A percentile compares a stretch with the other conserved stretches of the same genome.
Conservation (phyloP, 306 rosid species). For the Cucumis sativus region Cucumber_9930_V3 NC_026658.2:3481501-3482000, state of each 20-base stretch:
- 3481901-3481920: slow-evolving; percentile 78
- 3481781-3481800: neutral
- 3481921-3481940: slow-evolving; percentile 21
- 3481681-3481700: slow-evolving; percentile 61
- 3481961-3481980: neutral
- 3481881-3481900: slow-evolving; percentile 87
- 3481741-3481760: slow-evolving; percentile 62
- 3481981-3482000: neutral
- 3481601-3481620: slow-evolving; percentile 26
- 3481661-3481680: slow-evolving; percentile 51
- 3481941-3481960: neutral
- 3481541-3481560: slow-evolving; percentile 17
- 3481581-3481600: neutral
- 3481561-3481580: neutral
- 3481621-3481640: slow-evolving; percentile 46
- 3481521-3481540: slow-evolving; percentile 12
- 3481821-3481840: neutral
- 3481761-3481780: slow-evolving; percentile 13
- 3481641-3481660: slow-evolving; percentile 46
- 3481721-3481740: slow-evolving; percentile 79
- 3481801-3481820: neutral
- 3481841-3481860: slow-evolving; percentile 29
- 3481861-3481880: slow-evolving; percentile 65
- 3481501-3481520: slow-evolving; percentile 58
- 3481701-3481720: slow-evolving; percentile 50